phyloP scores from a whole-genome alignment of 352 stramenopile genomes.

The Globisporangium rhizosaccharum region DNA sequence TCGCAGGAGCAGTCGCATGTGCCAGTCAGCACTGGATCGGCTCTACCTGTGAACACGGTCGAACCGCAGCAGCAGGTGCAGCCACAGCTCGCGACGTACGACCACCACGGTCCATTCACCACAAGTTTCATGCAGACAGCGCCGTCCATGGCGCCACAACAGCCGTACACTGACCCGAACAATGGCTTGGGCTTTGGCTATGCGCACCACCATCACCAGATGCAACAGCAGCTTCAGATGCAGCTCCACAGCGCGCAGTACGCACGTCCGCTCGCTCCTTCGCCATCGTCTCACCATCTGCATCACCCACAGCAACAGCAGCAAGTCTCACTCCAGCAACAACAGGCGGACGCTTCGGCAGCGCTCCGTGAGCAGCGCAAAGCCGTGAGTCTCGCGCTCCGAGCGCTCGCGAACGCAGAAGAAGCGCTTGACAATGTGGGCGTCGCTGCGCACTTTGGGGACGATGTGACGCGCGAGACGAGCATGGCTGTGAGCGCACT shows the following conservation, averaged over 20 bases:
- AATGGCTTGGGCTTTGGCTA: conserved; percentile 1
- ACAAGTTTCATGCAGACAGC: too few species aligned
- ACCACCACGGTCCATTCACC: conserved; percentile 4
- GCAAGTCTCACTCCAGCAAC: conserved; percentile 3
- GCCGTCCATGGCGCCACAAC: too few species aligned
- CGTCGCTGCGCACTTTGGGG: conserved; percentile 30
- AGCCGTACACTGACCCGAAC: too few species aligned
- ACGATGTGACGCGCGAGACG: conserved; percentile 17
- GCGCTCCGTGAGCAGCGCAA: conserved; percentile 24
- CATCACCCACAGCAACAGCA: neutral
- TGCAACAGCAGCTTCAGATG: conserved; percentile 4
- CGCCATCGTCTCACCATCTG: neutral
- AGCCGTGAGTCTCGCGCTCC: conserved; percentile 21
- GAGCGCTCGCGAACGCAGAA: conserved; percentile 28
- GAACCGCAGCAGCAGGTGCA: conserved; percentile 4
- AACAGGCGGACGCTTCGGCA: neutral
- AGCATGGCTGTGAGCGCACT: conserved; percentile 19
- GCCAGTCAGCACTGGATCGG: too few species aligned
- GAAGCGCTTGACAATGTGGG: conserved; percentile 34
- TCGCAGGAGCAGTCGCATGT: neutral
- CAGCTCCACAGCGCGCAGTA: too few species aligned
- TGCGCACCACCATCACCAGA: conserved; percentile 12
- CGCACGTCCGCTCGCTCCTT: neutral
- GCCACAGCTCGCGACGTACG: neutral
- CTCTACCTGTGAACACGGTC: neutral